These are phyloP conservation scores for Orbilia ellipsospora DNA, from an alignment of 2,329 filamentous ascomycete genomes.

Conservation along the genomic window DNA sequence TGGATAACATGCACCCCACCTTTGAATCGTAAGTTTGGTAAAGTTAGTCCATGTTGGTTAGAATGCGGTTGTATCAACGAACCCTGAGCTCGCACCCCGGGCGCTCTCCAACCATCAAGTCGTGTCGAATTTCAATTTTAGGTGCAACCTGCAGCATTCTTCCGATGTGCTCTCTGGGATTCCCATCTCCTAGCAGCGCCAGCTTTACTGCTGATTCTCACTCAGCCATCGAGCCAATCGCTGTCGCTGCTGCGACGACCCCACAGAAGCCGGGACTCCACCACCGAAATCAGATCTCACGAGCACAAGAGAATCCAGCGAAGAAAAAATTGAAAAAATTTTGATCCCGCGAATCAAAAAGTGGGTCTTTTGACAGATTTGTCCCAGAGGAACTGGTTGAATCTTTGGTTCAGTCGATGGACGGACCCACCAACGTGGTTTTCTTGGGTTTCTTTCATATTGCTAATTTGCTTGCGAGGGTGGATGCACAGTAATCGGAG, in stretches of 20 bases:
- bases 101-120: conserved; percentile 31
- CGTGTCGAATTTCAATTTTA: conserved; percentile 35
- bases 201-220: conserved; percentile 11
- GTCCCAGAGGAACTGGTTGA: conserved; percentile 2
- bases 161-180: conserved; percentile 6
- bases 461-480: not conserved
- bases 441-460: conserved; percentile 1
- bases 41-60: too few relatives aligned
- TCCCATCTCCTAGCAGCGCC: conserved; percentile 6
- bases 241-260: not conserved
- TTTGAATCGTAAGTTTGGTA: too few relatives aligned
- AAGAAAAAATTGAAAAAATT: not conserved
- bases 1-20: not conserved
- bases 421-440: not conserved
- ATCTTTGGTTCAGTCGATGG: not conserved
- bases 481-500: conserved; percentile 22
- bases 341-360: conserved; percentile 18
- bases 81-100: conserved; percentile 6
- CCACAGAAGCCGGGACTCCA: too few relatives aligned
- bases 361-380: conserved; percentile 10
- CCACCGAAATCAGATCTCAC: conserved; percentile 7
- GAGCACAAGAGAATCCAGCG: not conserved
- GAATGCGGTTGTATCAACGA: not conserved
- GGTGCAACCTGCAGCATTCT: conserved; percentile 31
- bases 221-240: conserved; percentile 8